A percentile compares a stretch with the other conserved stretches of the same genome.
Conservation (phyloP, 768 basidiomycete genomes). For the Amanita polypyramis region DNA sequence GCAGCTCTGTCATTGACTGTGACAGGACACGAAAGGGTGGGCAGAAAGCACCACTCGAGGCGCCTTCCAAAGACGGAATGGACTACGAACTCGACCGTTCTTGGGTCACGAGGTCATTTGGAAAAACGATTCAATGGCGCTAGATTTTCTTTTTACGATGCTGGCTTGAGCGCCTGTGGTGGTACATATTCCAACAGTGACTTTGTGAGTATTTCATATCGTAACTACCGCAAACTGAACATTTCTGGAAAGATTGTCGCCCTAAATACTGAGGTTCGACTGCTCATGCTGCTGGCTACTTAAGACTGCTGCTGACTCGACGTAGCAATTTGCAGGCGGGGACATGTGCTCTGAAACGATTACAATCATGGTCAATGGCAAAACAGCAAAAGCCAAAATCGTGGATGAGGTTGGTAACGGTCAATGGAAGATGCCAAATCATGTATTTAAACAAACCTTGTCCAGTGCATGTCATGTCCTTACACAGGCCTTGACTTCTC, state of each 20-base stretch:
- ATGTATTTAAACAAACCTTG: not conserved
- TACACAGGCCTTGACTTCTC: conserved; percentile 55
- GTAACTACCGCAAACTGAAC: not conserved
- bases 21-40: not conserved
- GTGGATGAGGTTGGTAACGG: conserved; percentile 42
- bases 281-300: not conserved
- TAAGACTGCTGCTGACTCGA: not conserved
- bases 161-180: conserved; percentile 35
- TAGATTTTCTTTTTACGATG: conserved; percentile 18
- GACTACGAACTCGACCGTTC: not conserved
- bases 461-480: conserved; percentile 42
- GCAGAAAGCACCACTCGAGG: not conserved
- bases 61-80: not conserved
- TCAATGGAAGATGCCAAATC: too few species aligned
- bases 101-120: conserved; percentile 1
- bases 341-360: conserved; percentile 50
- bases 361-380: conserved; percentile 50
- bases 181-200: conserved; percentile 21
- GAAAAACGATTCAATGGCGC: conserved; percentile 16
- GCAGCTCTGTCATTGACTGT: not conserved
- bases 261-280: conserved; percentile 25
- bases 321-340: conserved; percentile 45
- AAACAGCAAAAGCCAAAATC: conserved; percentile 45
- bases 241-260: conserved; percentile 39
- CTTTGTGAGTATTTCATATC: conserved; percentile 21